These are phyloP conservation scores for Podospora bellae-mahoneyi DNA, from an alignment of 495 filamentous ascomycete genomes.

Conservation along the genomic window DNA sequence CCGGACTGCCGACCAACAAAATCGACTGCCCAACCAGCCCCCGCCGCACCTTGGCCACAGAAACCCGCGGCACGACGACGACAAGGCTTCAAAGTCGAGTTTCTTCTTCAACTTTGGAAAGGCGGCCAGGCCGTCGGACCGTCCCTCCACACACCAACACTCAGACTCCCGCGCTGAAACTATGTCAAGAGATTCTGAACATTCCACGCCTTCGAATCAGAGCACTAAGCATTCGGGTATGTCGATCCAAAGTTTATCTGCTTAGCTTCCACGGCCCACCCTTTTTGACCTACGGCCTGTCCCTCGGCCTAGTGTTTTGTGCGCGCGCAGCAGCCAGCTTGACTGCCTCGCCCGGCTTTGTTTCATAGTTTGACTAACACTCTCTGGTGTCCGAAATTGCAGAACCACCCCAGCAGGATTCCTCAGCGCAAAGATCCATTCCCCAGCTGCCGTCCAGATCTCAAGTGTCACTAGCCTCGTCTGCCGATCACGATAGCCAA, in stretches of 20 bases:
- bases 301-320: neutral
- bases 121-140: conserved; percentile 38
- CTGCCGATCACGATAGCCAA: conserved; percentile 38
- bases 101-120: conserved; percentile 49
- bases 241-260: conserved; percentile 16
- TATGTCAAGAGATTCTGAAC: conserved; percentile 45
- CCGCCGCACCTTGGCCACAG: conserved; percentile 27
- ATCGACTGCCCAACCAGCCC: conserved; percentile 13
- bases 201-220: conserved; percentile 40
- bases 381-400: conserved; percentile 8
- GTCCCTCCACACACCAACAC: conserved; percentile 36
- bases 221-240: conserved; percentile 47
- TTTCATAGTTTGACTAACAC: conserved; percentile 23
- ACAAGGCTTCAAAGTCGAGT: conserved; percentile 38
- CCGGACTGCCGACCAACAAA: conserved; percentile 19
- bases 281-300: neutral
- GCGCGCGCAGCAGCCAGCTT: conserved; percentile 3
- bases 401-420: conserved; percentile 44
- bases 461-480: conserved; percentile 43
- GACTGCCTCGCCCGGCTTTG: conserved; percentile 5
- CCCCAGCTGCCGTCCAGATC: conserved; percentile 40
- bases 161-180: conserved; percentile 39
- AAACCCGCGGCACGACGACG: conserved; percentile 32
- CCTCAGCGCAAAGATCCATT: conserved; percentile 34
- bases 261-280: neutral